Percentiles rank a stretch among this genome's conserved stretches.
Evolutionary conservation across 768 basidiomycete genomes (phyloP).

Genomic region (Hypholoma fasciculare): DNA sequence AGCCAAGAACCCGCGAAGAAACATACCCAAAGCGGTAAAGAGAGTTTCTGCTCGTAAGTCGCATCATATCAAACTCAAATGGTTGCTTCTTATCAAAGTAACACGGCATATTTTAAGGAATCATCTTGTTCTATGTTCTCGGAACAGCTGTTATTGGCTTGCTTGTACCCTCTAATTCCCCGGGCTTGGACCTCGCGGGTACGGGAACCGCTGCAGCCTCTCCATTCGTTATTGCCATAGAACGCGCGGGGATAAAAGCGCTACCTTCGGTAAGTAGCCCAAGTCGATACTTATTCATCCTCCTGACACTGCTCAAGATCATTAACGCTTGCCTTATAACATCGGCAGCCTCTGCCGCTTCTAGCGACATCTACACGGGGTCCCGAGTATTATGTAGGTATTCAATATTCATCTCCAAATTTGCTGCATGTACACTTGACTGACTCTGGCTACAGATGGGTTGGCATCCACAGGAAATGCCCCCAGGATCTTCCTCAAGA

Average conservation of each 20-base stretch:
- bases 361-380: conserved; percentile 86
- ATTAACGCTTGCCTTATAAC: conserved; percentile 85
- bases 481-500: conserved; percentile 73
- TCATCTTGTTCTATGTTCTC: conserved; percentile 76
- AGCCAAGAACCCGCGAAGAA: conserved; percentile 81
- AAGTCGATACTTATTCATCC: not conserved
- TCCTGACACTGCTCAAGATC: conserved; percentile 33
- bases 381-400: conserved; percentile 62
- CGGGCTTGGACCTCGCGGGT: conserved; percentile 46
- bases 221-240: conserved; percentile 91
- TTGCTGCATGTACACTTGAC: too few relatives aligned
- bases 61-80: not conserved
- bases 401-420: too few relatives aligned
- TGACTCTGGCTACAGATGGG: conserved; percentile 51
- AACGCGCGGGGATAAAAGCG: conserved; percentile 80
- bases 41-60: conserved; percentile 65
- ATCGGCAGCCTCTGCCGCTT: conserved; percentile 92
- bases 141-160: conserved; percentile 80
- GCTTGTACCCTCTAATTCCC: conserved; percentile 73
- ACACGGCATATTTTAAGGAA: conserved; percentile 45
- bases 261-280: conserved; percentile 66
- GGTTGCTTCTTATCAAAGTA: not conserved
- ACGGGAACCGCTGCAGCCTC: conserved; percentile 72
- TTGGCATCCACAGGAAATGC: conserved; percentile 81
- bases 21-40: conserved; percentile 62